phyloP scores from a whole-genome alignment of 768 basidiomycete genomes.

The Tremella mesenterica region DNA sequence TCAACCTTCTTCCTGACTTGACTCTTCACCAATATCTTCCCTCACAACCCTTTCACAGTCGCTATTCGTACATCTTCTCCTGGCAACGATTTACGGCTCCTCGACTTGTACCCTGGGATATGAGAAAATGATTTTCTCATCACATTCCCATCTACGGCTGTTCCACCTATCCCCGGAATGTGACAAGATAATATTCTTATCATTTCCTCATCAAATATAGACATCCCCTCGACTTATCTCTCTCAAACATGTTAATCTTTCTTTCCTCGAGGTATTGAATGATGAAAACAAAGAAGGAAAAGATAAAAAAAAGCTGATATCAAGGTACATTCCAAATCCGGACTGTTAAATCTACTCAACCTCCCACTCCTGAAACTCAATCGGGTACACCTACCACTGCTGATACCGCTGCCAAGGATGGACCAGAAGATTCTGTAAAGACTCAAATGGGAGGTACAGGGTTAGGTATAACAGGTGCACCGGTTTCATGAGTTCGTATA shows the following conservation, averaged over 20 bases:
- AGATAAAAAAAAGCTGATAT: neutral
- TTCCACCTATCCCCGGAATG: too few species aligned
- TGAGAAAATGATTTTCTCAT: neutral
- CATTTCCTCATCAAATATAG: too few species aligned
- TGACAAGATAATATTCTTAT: too few species aligned
- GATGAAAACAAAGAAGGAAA: too few species aligned
- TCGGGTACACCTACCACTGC: constrained; percentile 10
- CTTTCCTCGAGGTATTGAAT: too few species aligned
- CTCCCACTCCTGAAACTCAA: constrained; percentile 4
- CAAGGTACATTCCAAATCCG: constrained; percentile 40
- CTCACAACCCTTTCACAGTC: neutral
- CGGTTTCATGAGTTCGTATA: neutral
- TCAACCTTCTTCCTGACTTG: neutral
- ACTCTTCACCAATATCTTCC: neutral
- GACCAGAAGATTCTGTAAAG: neutral
- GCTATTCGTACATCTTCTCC: neutral
- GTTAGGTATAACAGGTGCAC: constrained; percentile 6
- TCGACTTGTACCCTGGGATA: too few species aligned
- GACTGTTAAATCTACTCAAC: constrained; percentile 23
- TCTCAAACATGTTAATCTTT: too few species aligned
- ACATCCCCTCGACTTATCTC: too few species aligned
- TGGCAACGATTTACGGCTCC: neutral
- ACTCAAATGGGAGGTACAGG: constrained; percentile 5
- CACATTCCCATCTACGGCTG: too few species aligned
- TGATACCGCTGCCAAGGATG: neutral